Conservation (phyloP, 129 eudicot species). For the Logfia minima region DNA sequence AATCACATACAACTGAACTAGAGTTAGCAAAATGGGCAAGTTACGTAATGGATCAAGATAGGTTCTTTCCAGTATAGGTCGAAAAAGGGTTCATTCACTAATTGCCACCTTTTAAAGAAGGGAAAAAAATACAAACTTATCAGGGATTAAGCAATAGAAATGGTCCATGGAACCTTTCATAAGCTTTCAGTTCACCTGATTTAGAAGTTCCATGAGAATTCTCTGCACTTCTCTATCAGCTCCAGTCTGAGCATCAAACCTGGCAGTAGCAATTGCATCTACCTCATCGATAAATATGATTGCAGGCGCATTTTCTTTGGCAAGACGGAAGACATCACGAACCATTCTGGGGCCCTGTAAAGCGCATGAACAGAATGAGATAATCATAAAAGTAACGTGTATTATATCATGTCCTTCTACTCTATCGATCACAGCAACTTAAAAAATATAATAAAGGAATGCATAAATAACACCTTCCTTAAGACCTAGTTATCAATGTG, state of each 20-base stretch:
- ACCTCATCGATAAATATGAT: constrained; percentile 89
- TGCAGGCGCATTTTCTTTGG: constrained; percentile 89
- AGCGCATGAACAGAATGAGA: neutral
- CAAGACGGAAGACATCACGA: constrained; percentile 91
- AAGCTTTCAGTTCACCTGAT: constrained; percentile 49
- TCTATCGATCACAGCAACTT: no score
- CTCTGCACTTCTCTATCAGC: constrained; percentile 95
- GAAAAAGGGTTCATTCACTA: neutral
- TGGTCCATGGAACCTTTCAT: neutral
- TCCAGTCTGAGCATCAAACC: constrained; percentile 91
- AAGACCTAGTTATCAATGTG: no score
- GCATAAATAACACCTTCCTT: no score
- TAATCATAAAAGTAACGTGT: neutral
- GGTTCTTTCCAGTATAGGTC: neutral
- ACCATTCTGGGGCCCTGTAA: constrained; percentile 91
- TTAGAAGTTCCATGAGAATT: constrained; percentile 82
- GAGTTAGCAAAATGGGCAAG: neutral
- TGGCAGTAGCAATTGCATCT: constrained; percentile 84
- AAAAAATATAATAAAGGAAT: no score
- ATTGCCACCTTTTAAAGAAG: neutral
- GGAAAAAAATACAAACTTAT: neutral
- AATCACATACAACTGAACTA: neutral
- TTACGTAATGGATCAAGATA: neutral
- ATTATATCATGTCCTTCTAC: no score
- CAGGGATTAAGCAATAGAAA: neutral